Base-by-base conservation (phyloP, 495 filamentous ascomycete genomes). In the Penicillium bovifimosum region DNA sequence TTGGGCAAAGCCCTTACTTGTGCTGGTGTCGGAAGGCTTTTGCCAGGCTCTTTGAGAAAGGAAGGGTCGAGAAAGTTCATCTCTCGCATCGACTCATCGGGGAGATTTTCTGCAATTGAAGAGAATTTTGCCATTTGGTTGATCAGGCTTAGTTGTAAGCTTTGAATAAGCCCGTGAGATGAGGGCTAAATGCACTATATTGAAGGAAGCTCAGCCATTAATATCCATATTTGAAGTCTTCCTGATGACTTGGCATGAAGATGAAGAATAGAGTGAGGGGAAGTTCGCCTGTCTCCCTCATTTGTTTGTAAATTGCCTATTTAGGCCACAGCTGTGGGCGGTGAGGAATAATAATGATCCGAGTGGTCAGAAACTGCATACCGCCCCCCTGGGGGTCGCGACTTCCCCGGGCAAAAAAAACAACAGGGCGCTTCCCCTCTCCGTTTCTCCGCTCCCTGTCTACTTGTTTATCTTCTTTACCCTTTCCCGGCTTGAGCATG, bases 311-410 rank as follows among this genome's bases (percentile, higher is more conserved):
- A 49, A 59, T 53, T 64, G 16, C 61, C 53, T 41, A 10, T 45
- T 61, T 54, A 9, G 47, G 47, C 3, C 6, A 5, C 13, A 2
- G 14, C 17, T 38, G 13, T 13, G 34, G 56, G 62, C 62, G 62
- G 62, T 65, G 62, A 56, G 54, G 45, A 58, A 59, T 34, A 65
- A 55, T 14, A n/a, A 50, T 58, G 59, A 56, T 63, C 62, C 59
- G 55, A 60, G 44, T 59, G 59, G 55, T 47, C 51, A 55, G 14
- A 18, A 34, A 45, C 5, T 32, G 9, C 36, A 51, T 54, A 65
- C 62, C 62, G 62, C 62, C 20, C 59, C 46, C 33, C 26, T 29
- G 54, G 51, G 36, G 60, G 56, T 52, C 62, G 62, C 62, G 62
- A 63, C 56, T 62, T 43, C 26, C 41, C 41, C 59, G 55, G 49